A percentile compares a stretch with the other conserved stretches of the same genome.
Evolutionary conservation across 1,284 basidiomycete genomes (phyloP).

Genomic region (Sanguinoderma infundibulare): DNA sequence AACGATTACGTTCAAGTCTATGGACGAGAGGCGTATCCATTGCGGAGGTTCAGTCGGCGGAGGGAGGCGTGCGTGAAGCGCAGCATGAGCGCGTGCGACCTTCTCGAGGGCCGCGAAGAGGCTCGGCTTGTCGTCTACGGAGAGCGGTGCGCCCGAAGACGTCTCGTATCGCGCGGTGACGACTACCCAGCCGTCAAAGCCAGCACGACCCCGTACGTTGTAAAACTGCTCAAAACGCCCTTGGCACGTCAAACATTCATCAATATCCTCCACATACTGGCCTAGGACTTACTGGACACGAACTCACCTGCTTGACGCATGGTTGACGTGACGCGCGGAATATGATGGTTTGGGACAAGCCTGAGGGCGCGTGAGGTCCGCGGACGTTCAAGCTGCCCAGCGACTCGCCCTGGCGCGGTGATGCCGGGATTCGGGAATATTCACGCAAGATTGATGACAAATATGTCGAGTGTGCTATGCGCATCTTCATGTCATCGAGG

Average conservation of each 20-base stretch:
- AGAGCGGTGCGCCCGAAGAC: background rate
- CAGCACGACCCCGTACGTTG: background rate
- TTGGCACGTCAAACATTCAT: background rate
- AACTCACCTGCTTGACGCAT: background rate
- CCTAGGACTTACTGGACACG: no score
- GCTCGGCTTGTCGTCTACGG: conserved; percentile 1
- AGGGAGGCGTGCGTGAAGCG: conserved; percentile 34
- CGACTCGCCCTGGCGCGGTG: no score
- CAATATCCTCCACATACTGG: background rate
- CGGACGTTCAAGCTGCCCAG: no score
- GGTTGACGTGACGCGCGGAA: no score
- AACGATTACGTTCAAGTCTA: conserved; percentile 40
- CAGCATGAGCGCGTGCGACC: conserved; percentile 34
- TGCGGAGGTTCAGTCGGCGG: conserved; percentile 8
- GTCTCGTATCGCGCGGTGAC: background rate
- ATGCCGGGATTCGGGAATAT: no score
- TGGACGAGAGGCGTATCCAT: conserved; percentile 34
- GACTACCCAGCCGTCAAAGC: background rate
- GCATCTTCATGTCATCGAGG: no score
- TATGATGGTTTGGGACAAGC: no score
- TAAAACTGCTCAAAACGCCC: background rate
- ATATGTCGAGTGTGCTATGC: no score
- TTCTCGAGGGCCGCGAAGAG: conserved; percentile 40
- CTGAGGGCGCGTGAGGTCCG: no score
- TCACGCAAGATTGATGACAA: no score